Conservation (phyloP, 768 basidiomycete genomes). For the Cystofilobasidium bisporidii region DNA sequence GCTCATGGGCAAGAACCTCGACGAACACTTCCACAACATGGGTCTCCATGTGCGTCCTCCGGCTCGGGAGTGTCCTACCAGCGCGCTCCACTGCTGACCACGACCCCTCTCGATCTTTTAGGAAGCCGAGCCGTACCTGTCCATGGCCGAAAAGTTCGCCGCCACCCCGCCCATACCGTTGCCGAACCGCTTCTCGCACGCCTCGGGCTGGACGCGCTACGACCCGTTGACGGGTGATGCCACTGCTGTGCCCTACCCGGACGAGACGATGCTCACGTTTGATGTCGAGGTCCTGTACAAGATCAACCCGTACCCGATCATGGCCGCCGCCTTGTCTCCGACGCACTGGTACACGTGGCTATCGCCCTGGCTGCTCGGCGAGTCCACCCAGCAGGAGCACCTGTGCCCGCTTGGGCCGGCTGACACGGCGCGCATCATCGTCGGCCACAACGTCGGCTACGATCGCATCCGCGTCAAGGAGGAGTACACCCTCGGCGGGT, state of each 20-base stretch:
- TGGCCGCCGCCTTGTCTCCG: conserved; percentile 75
- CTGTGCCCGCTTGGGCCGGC: conserved; percentile 59
- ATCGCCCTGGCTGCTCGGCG: conserved; percentile 77
- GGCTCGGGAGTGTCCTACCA: too few species aligned
- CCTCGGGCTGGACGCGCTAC: conserved; percentile 79
- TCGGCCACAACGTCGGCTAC: conserved; percentile 93
- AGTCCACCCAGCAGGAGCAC: conserved; percentile 51
- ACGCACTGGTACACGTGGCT: conserved; percentile 94
- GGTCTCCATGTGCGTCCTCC: conserved; percentile 50
- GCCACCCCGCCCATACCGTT: conserved; percentile 51
- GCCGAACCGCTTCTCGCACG: conserved; percentile 39
- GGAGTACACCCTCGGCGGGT: conserved; percentile 64
- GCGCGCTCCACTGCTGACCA: not conserved
- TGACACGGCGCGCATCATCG: conserved; percentile 51
- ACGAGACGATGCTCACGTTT: conserved; percentile 60
- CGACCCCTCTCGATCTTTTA: not conserved
- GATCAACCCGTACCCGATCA: conserved; percentile 62
- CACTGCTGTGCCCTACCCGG: conserved; percentile 35
- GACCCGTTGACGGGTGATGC: conserved; percentile 60
- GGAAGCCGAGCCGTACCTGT: conserved; percentile 63
- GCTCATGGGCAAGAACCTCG: conserved; percentile 67
- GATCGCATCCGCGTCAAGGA: conserved; percentile 73
- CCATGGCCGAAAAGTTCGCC: conserved; percentile 55
- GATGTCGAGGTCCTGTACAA: conserved; percentile 88
- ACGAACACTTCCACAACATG: conserved; percentile 80